phyloP scores from a whole-genome alignment of 2,329 filamentous ascomycete genomes.

The Teratosphaeria gauchensis region DNA sequence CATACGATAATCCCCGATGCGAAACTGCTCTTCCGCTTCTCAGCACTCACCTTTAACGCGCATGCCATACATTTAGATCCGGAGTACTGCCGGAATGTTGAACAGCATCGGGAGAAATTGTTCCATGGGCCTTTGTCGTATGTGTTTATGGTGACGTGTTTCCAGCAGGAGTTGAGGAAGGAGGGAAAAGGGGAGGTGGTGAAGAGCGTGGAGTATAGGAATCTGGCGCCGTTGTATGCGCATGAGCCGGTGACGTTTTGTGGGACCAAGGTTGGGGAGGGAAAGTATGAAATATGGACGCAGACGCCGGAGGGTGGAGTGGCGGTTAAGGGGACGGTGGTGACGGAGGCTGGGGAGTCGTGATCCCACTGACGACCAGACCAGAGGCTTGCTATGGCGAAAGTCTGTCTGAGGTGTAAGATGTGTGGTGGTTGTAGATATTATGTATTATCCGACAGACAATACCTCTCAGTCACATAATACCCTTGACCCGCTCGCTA shows the following conservation, averaged over 20 bases:
- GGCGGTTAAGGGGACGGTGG: constrained; percentile 36
- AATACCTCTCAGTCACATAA: too few species aligned
- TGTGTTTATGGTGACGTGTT: constrained; percentile 61
- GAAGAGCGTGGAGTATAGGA: constrained; percentile 61
- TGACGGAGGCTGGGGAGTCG: constrained; percentile 16
- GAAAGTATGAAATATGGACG: constrained; percentile 33
- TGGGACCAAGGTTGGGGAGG: constrained; percentile 40
- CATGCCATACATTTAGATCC: constrained; percentile 82
- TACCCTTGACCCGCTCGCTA: too few species aligned
- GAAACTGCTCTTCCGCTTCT: constrained; percentile 77
- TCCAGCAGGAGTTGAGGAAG: constrained; percentile 45
- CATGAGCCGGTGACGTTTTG: constrained; percentile 63
- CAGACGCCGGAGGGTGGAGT: constrained; percentile 32
- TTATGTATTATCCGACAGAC: too few species aligned
- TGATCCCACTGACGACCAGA: too few species aligned
- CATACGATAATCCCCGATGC: constrained; percentile 57
- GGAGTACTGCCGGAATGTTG: constrained; percentile 56
- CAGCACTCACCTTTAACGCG: constrained; percentile 82
- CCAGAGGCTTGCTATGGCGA: too few species aligned
- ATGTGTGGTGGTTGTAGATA: neutral
- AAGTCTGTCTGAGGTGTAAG: too few species aligned
- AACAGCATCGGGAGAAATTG: constrained; percentile 65
- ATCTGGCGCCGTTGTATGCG: constrained; percentile 71
- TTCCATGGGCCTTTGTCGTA: constrained; percentile 82
- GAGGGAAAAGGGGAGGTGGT: constrained; percentile 33